Conservation (phyloP, 768 basidiomycete species). For the Pleurotus djamor region DNA sequence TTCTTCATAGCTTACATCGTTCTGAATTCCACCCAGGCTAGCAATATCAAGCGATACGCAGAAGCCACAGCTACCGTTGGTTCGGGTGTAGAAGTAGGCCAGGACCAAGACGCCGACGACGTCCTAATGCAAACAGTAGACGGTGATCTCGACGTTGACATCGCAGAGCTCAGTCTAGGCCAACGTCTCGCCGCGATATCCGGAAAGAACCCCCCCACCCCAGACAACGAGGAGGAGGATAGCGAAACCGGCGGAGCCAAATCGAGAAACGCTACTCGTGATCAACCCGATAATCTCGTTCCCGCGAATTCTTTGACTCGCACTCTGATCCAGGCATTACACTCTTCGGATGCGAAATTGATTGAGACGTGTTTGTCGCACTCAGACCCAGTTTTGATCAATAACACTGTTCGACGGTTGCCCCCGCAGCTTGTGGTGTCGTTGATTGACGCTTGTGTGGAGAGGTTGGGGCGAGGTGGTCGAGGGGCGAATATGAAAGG, state of each 20-base stretch:
- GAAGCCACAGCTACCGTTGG: conserved; percentile 61
- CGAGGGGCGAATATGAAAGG: conserved; percentile 74
- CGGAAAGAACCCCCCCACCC: conserved; percentile 43
- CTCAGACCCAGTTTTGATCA: conserved; percentile 77
- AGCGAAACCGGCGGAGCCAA: conserved; percentile 18
- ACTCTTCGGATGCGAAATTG: conserved; percentile 87
- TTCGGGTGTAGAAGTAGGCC: conserved; percentile 66
- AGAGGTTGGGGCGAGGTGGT: conserved; percentile 78
- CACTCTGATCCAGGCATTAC: conserved; percentile 93
- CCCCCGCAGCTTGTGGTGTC: conserved; percentile 87
- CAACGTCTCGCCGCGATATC: conserved; percentile 81
- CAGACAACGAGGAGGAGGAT: conserved; percentile 46
- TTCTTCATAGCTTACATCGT: background rate
- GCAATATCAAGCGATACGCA: conserved; percentile 62
- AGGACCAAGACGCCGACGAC: conserved; percentile 55
- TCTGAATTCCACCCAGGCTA: conserved; percentile 26
- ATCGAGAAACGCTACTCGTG: conserved; percentile 12
- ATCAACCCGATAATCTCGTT: conserved; percentile 37
- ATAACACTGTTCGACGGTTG: conserved; percentile 82
- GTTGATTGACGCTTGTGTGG: conserved; percentile 84
- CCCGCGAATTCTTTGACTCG: conserved; percentile 89
- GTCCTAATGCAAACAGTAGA: conserved; percentile 49
- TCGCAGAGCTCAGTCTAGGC: conserved; percentile 90
- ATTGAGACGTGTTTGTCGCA: conserved; percentile 87
- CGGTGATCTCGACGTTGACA: conserved; percentile 74